Base-by-base conservation (phyloP, 2,329 filamentous ascomycete species). In the Tolypocladium pustulatum region DNA sequence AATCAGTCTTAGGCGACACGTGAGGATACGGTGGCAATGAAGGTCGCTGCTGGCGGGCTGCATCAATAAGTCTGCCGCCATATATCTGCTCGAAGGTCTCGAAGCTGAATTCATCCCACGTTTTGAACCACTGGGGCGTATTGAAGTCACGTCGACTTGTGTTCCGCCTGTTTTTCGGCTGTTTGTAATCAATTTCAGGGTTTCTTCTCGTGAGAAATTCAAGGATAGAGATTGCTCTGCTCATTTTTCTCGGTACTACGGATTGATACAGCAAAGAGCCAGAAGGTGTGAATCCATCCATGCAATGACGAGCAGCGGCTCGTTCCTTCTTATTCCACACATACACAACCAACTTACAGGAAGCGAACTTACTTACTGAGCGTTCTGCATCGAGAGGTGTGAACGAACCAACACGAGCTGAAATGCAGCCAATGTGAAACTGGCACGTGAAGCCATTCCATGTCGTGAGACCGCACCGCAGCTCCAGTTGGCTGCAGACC, bases 231-330 rank as follows among this genome's bases (percentile, higher is more conserved):
- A 5, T 43, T 43, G 41, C 41, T 43, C 4, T 43, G 41, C 41
- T 43, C 41, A 43, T 40, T 22, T 41, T 43, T 41, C 38, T 41
- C 38, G 6, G 17, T 15, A 15, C 15, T 20, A 15, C 37, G 38
- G 20, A 6, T 10, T n/a, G 4, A 41, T 3, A 2, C 1, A n/a
- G 17, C 6, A 6, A 10, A 1, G 20, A n/a, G 8, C 0, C 6
- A n/a, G 20, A n/a, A 20, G 20, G 20, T 41, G 38, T 10, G 10
- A n/a, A n/a, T n/a, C 20, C 17, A n/a, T 40, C 38, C 9, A 12
- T 22, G n/a, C 8, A 12, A n/a, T 25, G 7, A 43, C 10, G 41
- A 12, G n/a, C n/a, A 43, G 38, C 38, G 15, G n/a, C 41, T 9
- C n/a, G 1, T 10, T 43, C n/a, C 41, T 25, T n/a, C 41, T 43